phyloP scores from a whole-genome alignment of 2,329 filamentous ascomycete species.

The Alternaria arborescens region DNA sequence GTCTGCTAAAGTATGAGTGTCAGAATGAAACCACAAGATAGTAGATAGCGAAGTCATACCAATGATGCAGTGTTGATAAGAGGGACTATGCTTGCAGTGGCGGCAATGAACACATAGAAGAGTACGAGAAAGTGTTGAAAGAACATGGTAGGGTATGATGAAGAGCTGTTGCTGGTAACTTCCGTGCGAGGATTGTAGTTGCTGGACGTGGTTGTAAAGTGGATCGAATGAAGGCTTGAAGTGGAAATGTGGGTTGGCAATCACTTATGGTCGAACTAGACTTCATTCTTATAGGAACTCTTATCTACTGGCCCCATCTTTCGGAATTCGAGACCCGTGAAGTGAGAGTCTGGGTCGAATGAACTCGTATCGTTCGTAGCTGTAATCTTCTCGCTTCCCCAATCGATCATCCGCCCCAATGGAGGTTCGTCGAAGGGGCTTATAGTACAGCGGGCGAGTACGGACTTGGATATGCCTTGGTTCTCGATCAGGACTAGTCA shows the following conservation, averaged over 20 bases:
- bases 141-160: neutral
- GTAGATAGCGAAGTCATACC: neutral
- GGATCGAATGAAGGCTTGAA: neutral
- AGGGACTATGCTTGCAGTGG: neutral
- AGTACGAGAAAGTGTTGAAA: neutral
- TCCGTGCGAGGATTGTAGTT: neutral
- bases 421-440: neutral
- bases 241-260: neutral
- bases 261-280: neutral
- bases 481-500: neutral
- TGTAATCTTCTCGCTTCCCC: neutral
- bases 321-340: neutral
- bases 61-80: no score
- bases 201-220: neutral
- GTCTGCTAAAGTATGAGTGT: neutral
- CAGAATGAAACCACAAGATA: neutral
- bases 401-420: neutral
- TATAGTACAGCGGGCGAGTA: neutral
- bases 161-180: neutral
- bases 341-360: neutral
- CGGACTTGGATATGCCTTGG: neutral
- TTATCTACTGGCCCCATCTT: neutral
- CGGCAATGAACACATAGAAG: neutral
- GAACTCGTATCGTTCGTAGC: neutral
- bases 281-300: neutral